Percentiles rank a stretch among this genome's conserved stretches.
Evolutionary conservation across 306 rosid species (phyloP).

Genomic region (Corylus avellana): DNA sequence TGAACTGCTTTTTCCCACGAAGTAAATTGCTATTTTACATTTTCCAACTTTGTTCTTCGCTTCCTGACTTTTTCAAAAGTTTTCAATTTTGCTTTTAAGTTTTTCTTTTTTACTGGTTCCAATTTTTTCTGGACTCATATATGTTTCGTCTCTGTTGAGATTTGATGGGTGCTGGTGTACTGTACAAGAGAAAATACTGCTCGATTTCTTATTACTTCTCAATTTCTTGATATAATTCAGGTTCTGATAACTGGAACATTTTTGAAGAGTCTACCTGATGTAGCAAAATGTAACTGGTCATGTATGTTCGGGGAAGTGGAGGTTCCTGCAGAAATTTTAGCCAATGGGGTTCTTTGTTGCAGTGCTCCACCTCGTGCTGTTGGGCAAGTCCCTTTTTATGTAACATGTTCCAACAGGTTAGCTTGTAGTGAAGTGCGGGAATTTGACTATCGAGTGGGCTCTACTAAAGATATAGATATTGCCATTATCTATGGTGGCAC

Average conservation of each 20-base stretch:
- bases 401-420: conserved; percentile 84
- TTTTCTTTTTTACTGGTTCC: neutral
- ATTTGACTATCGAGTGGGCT: conserved; percentile 62
- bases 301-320: conserved; percentile 97
- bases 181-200: neutral
- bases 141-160: neutral
- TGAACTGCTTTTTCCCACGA: conserved; percentile 19
- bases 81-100: neutral
- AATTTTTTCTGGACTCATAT: neutral
- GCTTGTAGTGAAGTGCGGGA: conserved; percentile 94
- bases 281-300: conserved; percentile 60
- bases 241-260: conserved; percentile 72
- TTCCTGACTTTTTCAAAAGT: conserved; percentile 6
- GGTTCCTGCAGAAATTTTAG: conserved; percentile 78
- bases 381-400: conserved; percentile 83
- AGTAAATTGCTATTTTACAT: conserved; percentile 21
- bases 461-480: conserved; percentile 47
- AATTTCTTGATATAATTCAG: conserved; percentile 44
- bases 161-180: neutral
- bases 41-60: neutral
- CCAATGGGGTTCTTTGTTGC: conserved; percentile 77
- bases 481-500: conserved; percentile 31
- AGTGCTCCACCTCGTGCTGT: conserved; percentile 64
- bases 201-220: conserved; percentile 12
- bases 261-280: conserved; percentile 51